A percentile compares a stretch with the other conserved stretches of the same genome.
Conservation (phyloP, 495 filamentous ascomycete species). For the Collariella sp. region DNA sequence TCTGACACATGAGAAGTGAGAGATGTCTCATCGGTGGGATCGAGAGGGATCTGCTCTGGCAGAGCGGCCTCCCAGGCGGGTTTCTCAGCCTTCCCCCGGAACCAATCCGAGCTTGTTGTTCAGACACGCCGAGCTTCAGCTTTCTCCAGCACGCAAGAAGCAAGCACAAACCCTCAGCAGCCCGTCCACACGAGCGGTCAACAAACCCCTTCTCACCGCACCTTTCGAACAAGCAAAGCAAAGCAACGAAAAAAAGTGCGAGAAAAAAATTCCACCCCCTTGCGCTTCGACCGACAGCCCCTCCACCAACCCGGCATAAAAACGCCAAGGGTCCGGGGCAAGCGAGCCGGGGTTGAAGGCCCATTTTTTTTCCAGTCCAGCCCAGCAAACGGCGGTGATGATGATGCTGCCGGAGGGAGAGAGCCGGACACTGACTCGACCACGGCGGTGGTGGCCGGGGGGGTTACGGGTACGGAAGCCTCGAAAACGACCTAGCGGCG, state of each 20-base stretch:
- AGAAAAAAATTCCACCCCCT: slow-evolving; percentile 10
- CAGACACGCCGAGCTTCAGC: background rate
- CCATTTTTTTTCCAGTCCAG: too few species aligned
- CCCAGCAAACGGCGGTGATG: slow-evolving; percentile 4
- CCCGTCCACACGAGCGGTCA: background rate
- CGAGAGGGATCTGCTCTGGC: background rate
- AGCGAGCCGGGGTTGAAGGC: background rate
- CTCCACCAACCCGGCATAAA: background rate
- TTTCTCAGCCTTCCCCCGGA: background rate
- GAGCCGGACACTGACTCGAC: slow-evolving; percentile 1
- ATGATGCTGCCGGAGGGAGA: background rate
- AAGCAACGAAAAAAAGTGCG: background rate
- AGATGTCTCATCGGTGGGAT: background rate
- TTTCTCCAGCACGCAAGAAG: background rate
- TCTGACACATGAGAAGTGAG: slow-evolving; percentile 4
- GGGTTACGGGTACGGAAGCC: too few species aligned
- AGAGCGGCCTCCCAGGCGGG: background rate
- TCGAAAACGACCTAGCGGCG: slow-evolving; percentile 1
- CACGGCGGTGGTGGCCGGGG: background rate
- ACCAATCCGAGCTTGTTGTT: background rate
- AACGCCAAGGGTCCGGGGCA: slow-evolving; percentile 9
- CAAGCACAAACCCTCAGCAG: background rate
- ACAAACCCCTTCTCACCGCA: slow-evolving; percentile 13
- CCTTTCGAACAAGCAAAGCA: background rate
- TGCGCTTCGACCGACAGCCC: slow-evolving; percentile 4